Evolutionary conservation across 768 basidiomycete species (phyloP).

Genomic region (Auriscalpium orientale): DNA sequence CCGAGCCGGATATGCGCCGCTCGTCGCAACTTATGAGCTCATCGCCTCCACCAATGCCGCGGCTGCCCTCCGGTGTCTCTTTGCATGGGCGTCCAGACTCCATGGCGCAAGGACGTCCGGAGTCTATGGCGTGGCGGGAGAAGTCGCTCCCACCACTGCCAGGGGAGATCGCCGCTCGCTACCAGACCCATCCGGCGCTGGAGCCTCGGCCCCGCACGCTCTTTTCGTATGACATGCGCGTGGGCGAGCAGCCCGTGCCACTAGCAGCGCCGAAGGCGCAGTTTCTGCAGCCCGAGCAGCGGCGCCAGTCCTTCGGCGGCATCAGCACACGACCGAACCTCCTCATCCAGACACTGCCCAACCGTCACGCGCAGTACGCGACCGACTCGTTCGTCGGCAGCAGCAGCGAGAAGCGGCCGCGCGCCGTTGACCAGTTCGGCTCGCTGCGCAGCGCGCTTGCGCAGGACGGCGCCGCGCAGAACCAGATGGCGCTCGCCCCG

Average conservation of each 20-base stretch:
- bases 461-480: conserved; percentile 13
- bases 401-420: conserved; percentile 19
- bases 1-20: conserved; percentile 58
- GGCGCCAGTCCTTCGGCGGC: conserved; percentile 76
- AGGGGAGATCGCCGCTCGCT: conserved; percentile 29
- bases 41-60: conserved; percentile 17
- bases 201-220: conserved; percentile 60
- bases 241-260: conserved; percentile 33
- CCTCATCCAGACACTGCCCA: conserved; percentile 40
- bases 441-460: conserved; percentile 52
- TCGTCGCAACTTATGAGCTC: conserved; percentile 18
- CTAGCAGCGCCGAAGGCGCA: conserved; percentile 57
- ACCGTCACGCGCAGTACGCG: conserved; percentile 1
- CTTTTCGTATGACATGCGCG: conserved; percentile 51
- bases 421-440: conserved; percentile 65
- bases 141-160: conserved; percentile 78
- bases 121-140: conserved; percentile 40
- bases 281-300: conserved; percentile 47
- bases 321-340: conserved; percentile 49
- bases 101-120: conserved; percentile 14
- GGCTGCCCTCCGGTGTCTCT: conserved; percentile 3
- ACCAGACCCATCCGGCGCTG: conserved; percentile 17
- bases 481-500: neutral
- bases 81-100: conserved; percentile 3
- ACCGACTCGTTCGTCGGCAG: neutral